Evolutionary conservation across 2,329 filamentous ascomycete genomes (phyloP).

Genomic region (Xylaria sp.): DNA sequence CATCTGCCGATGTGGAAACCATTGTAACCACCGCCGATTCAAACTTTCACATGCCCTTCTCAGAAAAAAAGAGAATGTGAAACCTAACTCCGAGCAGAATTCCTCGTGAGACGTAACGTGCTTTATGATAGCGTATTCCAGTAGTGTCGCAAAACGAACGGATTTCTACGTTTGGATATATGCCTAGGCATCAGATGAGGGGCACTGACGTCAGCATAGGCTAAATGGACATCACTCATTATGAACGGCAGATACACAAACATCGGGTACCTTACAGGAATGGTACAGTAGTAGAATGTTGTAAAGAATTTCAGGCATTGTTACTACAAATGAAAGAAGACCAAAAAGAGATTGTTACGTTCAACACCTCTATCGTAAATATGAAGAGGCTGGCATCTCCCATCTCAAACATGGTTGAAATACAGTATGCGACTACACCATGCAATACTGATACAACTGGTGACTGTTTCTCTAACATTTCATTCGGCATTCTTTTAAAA

Average conservation of each 20-base stretch:
- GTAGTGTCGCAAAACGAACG: too few species aligned
- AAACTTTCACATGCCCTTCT: not conserved
- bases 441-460: too few species aligned
- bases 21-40: constrained; percentile 22
- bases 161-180: too few species aligned
- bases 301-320: not conserved
- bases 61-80: too few species aligned
- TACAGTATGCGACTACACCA: too few species aligned
- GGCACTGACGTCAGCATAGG: constrained; percentile 33
- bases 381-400: not conserved
- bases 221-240: constrained; percentile 19
- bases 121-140: not conserved
- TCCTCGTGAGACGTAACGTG: not conserved
- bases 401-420: too few species aligned
- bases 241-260: constrained; percentile 1
- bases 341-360: not conserved
- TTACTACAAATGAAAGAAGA: not conserved
- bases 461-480: too few species aligned
- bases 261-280: not conserved
- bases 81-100: not conserved
- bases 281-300: not conserved
- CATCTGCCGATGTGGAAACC: constrained; percentile 24
- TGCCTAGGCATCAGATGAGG: too few species aligned
- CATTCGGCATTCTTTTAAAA: too few species aligned
- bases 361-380: not conserved